Conservation (phyloP, 441 rosid species). For the Bocquillonia castaneifolia region DNA sequence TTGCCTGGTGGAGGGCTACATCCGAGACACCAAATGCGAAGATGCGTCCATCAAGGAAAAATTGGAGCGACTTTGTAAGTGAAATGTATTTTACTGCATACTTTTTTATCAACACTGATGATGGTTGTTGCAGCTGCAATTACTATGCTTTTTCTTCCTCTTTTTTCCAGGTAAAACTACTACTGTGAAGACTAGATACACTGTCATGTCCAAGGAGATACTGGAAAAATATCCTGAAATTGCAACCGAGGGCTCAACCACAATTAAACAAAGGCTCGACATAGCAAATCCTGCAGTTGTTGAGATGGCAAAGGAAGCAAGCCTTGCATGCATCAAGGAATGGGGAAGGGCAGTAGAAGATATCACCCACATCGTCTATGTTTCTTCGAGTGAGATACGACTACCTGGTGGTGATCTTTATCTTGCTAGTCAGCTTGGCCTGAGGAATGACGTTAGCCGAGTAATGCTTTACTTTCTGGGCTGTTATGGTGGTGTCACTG, state of each 20-base stretch:
- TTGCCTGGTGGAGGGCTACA: slow-evolving; percentile 73
- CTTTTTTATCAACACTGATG: not conserved
- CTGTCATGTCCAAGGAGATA: slow-evolving; percentile 77
- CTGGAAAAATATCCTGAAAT: slow-evolving; percentile 79
- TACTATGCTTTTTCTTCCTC: not conserved
- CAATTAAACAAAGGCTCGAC: slow-evolving; percentile 80
- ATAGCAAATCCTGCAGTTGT: slow-evolving; percentile 80
- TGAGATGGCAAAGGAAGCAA: slow-evolving; percentile 79
- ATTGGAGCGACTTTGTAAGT: slow-evolving; percentile 77
- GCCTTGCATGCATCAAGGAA: slow-evolving; percentile 70
- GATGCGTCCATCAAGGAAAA: slow-evolving; percentile 69
- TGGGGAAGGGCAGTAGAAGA: slow-evolving; percentile 74
- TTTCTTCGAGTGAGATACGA: slow-evolving; percentile 85
- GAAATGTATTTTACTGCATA: no score
- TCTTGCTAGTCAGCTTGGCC: slow-evolving; percentile 64
- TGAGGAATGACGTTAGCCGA: slow-evolving; percentile 58
- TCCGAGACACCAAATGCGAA: slow-evolving; percentile 77
- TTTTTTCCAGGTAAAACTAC: slow-evolving; percentile 67
- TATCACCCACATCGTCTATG: slow-evolving; percentile 79
- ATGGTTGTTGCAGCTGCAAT: not conserved
- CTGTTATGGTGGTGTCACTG: slow-evolving; percentile 83
- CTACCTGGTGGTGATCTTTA: slow-evolving; percentile 84
- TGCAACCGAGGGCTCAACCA: slow-evolving; percentile 65
- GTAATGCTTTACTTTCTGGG: slow-evolving; percentile 89
- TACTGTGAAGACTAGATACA: slow-evolving; percentile 88